A percentile compares a stretch with the other conserved stretches of the same genome.
These are phyloP conservation scores for Colletotrichum agaves DNA, from an alignment of 2,329 filamentous ascomycete genomes.

Conservation along the genomic window DNA sequence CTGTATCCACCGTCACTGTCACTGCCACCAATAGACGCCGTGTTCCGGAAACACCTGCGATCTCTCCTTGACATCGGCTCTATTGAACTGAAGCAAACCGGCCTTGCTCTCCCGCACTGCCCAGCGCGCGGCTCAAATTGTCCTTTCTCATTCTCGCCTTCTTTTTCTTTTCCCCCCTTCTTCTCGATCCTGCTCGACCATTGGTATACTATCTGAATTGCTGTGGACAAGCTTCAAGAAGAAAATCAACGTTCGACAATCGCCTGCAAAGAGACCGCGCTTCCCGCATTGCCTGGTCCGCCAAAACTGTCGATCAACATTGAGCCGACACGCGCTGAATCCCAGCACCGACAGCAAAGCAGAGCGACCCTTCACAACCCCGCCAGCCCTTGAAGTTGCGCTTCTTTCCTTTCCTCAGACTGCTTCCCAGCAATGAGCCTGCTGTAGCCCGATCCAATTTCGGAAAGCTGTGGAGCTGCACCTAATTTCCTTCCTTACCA, in stretches of 20 bases:
- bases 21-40: conserved; percentile 36
- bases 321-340: conserved; percentile 47
- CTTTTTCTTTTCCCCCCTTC: not conserved
- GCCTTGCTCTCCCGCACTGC: not conserved
- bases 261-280: conserved; percentile 23
- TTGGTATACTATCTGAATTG: conserved; percentile 26
- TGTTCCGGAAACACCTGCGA: conserved; percentile 38
- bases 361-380: not conserved
- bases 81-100: conserved; percentile 13
- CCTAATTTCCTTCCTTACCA: conserved; percentile 33
- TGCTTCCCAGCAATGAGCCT: conserved; percentile 23
- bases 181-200: not conserved
- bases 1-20: conserved; percentile 4
- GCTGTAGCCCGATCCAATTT: conserved; percentile 30
- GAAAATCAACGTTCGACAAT: conserved; percentile 19
- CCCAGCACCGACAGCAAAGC: conserved; percentile 21
- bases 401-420: conserved; percentile 1
- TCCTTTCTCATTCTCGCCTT: conserved; percentile 1
- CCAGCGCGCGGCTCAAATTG: conserved; percentile 11
- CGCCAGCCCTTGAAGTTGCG: conserved; percentile 23
- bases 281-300: conserved; percentile 40
- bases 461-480: conserved; percentile 35
- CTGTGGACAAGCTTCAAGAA: conserved; percentile 31
- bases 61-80: conserved; percentile 29
- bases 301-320: conserved; percentile 54